phyloP scores from a whole-genome alignment of 2,329 filamentous ascomycete genomes.

The Thermoascus crustaceus region DNA sequence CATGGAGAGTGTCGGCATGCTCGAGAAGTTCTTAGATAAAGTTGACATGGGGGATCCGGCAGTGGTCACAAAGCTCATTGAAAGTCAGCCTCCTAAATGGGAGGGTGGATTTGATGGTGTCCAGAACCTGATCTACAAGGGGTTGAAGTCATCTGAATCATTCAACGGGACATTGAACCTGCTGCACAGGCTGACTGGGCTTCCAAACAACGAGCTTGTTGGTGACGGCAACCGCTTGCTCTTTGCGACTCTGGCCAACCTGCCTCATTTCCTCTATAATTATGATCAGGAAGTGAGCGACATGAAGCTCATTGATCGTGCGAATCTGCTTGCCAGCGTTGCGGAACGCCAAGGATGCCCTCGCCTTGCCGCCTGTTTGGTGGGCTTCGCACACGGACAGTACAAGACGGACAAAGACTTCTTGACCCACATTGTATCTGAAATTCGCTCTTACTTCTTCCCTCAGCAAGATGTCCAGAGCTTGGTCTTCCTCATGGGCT shows the following conservation, averaged over 20 bases:
- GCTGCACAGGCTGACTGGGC: conserved; percentile 66
- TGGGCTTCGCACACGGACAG: conserved; percentile 59
- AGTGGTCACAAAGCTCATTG: conserved; percentile 62
- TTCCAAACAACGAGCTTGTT: conserved; percentile 72
- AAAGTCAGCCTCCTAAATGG: conserved; percentile 78
- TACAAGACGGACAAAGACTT: conserved; percentile 68
- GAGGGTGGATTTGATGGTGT: conserved; percentile 82
- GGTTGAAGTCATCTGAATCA: conserved; percentile 75
- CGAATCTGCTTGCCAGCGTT: conserved; percentile 61
- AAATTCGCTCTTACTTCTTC: conserved; percentile 70
- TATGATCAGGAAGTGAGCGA: conserved; percentile 60
- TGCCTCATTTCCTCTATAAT: conserved; percentile 73
- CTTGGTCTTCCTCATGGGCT: conserved; percentile 81
- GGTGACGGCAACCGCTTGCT: conserved; percentile 76
- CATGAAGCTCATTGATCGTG: conserved; percentile 51
- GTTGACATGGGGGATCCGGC: conserved; percentile 66
- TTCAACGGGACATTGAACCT: conserved; percentile 69
- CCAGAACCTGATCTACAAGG: conserved; percentile 81
- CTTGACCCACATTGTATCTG: conserved; percentile 61
- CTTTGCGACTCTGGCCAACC: conserved; percentile 82
- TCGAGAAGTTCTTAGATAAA: conserved; percentile 77
- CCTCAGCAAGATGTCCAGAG: conserved; percentile 75
- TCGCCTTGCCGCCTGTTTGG: conserved; percentile 60
- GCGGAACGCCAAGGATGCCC: conserved; percentile 64
- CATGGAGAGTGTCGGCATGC: conserved; percentile 81